Percentiles rank a stretch among this genome's conserved stretches.
phyloP scores from a whole-genome alignment of 2,329 filamentous ascomycete species.

The Aureobasidium sp. region DNA sequence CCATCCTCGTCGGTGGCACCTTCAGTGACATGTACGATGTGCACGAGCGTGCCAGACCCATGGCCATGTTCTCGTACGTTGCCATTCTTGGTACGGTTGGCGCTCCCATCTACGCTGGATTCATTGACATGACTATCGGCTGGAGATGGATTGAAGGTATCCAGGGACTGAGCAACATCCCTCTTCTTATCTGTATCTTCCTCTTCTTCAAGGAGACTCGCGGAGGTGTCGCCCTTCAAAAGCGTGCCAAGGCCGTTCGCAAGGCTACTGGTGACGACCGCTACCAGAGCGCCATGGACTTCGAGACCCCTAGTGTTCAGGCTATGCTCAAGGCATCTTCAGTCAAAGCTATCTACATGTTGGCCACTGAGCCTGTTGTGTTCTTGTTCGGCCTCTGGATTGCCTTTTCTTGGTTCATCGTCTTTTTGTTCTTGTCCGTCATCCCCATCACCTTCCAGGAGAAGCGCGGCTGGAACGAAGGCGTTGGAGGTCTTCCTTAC shows the following conservation, averaged over 20 bases:
- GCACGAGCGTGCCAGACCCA: constrained; percentile 37
- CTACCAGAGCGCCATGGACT: constrained; percentile 43
- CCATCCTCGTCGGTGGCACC: constrained; percentile 42
- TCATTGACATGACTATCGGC: constrained; percentile 44
- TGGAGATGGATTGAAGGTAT: constrained; percentile 49
- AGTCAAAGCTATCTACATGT: constrained; percentile 44
- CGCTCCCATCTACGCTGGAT: constrained; percentile 46
- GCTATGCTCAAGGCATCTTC: constrained; percentile 39
- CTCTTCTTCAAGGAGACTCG: constrained; percentile 40
- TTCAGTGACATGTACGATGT: constrained; percentile 43
- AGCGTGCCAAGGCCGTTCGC: constrained; percentile 41
- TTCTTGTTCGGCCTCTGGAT: constrained; percentile 45
- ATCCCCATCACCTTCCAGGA: constrained; percentile 44
- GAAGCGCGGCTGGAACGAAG: constrained; percentile 45
- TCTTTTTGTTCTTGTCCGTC: constrained; percentile 46
- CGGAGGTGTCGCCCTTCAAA: constrained; percentile 39
- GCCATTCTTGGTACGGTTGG: constrained; percentile 45
- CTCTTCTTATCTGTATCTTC: constrained; percentile 37
- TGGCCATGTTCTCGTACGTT: constrained; percentile 42
- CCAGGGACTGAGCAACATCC: constrained; percentile 44
- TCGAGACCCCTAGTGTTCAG: constrained; percentile 42
- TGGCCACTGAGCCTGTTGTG: constrained; percentile 41
- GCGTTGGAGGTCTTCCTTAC: constrained; percentile 42
- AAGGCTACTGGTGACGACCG: constrained; percentile 41
- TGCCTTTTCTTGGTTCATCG: constrained; percentile 44